Conservation (phyloP, 192 early-diverging fungal genomes). For the Coemansia sp. region DNA sequence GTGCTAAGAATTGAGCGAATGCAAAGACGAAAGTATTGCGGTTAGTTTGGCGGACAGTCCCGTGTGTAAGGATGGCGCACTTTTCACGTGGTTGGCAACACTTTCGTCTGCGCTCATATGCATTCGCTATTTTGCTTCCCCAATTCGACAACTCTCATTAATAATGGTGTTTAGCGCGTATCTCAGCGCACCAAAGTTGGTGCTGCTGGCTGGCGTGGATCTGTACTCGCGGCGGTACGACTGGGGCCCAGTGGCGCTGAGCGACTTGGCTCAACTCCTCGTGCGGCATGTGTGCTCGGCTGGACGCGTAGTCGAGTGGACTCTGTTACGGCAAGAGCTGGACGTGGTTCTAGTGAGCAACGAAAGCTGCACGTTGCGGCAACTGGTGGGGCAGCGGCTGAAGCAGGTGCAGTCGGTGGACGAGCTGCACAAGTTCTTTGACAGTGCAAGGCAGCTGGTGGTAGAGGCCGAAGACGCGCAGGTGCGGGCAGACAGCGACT, state of each 20-base stretch:
- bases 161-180: slow-evolving; percentile 18
- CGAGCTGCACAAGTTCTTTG: slow-evolving; percentile 34
- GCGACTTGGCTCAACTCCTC: slow-evolving; percentile 30
- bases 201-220: slow-evolving; percentile 36
- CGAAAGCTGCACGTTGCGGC: slow-evolving; percentile 14
- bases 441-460: slow-evolving; percentile 20
- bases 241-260: slow-evolving; percentile 35
- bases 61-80: neutral
- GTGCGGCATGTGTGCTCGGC: slow-evolving; percentile 23
- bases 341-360: neutral
- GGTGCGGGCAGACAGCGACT: slow-evolving; percentile 4
- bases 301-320: slow-evolving; percentile 4
- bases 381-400: slow-evolving; percentile 12
- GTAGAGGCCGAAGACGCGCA: slow-evolving; percentile 13
- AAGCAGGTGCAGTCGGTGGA: slow-evolving; percentile 22
- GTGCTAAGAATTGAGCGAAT: neutral
- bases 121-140: neutral
- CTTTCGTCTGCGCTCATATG: neutral
- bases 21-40: too few species aligned
- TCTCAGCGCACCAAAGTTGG: slow-evolving; percentile 40
- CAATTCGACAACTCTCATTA: too few species aligned
- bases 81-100: neutral
- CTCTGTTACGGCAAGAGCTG: slow-evolving; percentile 3
- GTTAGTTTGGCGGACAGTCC: too few species aligned
- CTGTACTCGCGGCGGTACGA: slow-evolving; percentile 46